Percentiles rank a stretch among this genome's conserved stretches.
phyloP scores from a whole-genome alignment of 805 yeast genomes.

The Yamadazyma nakazawae region DNA sequence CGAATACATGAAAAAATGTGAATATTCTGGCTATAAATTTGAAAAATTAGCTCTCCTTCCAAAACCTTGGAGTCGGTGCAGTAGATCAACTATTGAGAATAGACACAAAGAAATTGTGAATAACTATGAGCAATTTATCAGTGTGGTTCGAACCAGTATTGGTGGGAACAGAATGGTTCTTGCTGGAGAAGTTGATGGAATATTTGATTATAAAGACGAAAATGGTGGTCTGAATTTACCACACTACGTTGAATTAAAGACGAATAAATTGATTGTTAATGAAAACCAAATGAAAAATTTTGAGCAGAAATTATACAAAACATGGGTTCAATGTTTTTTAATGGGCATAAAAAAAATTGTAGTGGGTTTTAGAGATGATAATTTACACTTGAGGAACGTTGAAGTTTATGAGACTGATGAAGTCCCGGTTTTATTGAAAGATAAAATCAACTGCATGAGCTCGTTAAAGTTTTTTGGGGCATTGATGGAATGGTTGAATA shows the following conservation, averaged over 20 bases:
- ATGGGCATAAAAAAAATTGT: constrained; percentile 78
- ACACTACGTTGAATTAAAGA: constrained; percentile 85
- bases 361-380: constrained; percentile 83
- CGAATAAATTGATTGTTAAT: constrained; percentile 53
- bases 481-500: constrained; percentile 70
- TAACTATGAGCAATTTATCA: constrained; percentile 72
- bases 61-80: constrained; percentile 67
- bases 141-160: constrained; percentile 82
- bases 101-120: constrained; percentile 59
- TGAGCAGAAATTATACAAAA: constrained; percentile 69
- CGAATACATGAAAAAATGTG: constrained; percentile 36
- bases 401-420: constrained; percentile 79
- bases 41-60: constrained; percentile 74
- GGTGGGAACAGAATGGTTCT: constrained; percentile 65
- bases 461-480: constrained; percentile 87
- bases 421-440: constrained; percentile 66
- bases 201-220: constrained; percentile 62
- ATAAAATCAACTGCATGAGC: constrained; percentile 66
- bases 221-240: constrained; percentile 43
- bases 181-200: constrained; percentile 93
- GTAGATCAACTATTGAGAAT: constrained; percentile 65
- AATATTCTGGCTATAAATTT: constrained; percentile 79
- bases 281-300: constrained; percentile 60
- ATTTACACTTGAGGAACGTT: constrained; percentile 57
- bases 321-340: constrained; percentile 94